Evolutionary conservation across 2,329 filamentous ascomycete genomes (phyloP), one percentile per base, ranked within the genome.

Genomic region (Diaporthe citrichinensis): DNA sequence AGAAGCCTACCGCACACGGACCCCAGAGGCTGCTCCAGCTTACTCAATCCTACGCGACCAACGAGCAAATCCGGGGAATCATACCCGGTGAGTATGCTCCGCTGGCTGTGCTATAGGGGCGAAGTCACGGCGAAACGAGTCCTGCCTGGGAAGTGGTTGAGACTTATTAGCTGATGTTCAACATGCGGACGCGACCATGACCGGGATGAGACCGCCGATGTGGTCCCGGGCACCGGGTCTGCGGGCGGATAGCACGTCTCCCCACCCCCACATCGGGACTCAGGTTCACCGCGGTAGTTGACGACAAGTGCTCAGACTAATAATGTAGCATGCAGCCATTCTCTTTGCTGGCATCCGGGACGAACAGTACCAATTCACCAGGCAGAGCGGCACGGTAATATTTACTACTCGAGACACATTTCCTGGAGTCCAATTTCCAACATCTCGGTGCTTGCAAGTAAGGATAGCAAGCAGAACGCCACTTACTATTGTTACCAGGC

Each of bases 251-350:
- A 17, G 46, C 23, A 28, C 9, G 3, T n/a, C 44, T 68, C 57
- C 71, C 58, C 46, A 53, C 71, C 57, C 71, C 58, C 71, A 62
- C 44, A 62, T 62, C 46, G 57, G 71, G 44, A 72, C 58, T 49
- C 57, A 34, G 23, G 15, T 53, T 44, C 31, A 12, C 31, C 10
- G 58, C 31, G 31, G 44, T 39, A 51, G 44, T 51, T 51, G 44
- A 68, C 46, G 62, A 68, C 31, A 20, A 10, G 31, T 44, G 62
- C 44, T 36, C 46, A 51, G 23, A 68, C 44, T 68, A 39, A 36
- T 68, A 25, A 39, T 39, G 36, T 23, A 39, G 31, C 65, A 36
- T 25, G 65, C 65, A 41, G 46, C 65, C n/a, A n/a, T n/a, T 41
- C 23, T 39, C 34, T 25, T 39, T 28, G 20, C 9, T 68, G 46